phyloP scores from a whole-genome alignment of 2,329 filamentous ascomycete genomes.

The Ophiostoma piceae region DNA sequence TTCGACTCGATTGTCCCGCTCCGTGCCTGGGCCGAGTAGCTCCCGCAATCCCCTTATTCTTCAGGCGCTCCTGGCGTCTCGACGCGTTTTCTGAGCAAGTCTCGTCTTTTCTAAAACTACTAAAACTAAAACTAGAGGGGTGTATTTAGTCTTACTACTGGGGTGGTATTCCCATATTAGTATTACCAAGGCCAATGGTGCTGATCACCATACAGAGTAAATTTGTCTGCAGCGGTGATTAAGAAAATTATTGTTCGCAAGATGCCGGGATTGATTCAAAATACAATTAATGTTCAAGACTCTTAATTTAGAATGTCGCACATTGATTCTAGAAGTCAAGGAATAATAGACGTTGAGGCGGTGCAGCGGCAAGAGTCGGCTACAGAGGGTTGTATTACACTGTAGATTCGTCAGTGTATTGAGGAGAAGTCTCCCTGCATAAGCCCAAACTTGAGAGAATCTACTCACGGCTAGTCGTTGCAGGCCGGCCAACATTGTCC shows the following conservation, averaged over 20 bases:
- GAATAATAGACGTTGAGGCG: neutral
- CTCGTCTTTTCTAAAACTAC: neutral
- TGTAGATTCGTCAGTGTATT: neutral
- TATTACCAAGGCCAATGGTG: too few species aligned
- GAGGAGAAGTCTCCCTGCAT: neutral
- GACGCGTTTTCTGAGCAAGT: neutral
- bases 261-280: too few species aligned
- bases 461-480: neutral
- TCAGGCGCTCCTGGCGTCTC: constrained; percentile 3
- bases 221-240: too few species aligned
- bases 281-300: too few species aligned
- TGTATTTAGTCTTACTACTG: neutral
- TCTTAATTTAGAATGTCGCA: too few species aligned
- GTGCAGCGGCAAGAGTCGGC: constrained; percentile 2
- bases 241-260: too few species aligned
- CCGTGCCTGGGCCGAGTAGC: constrained; percentile 10
- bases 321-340: neutral
- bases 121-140: neutral
- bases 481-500: neutral
- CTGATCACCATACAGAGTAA: too few species aligned
- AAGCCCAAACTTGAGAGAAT: neutral
- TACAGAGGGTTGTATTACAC: neutral
- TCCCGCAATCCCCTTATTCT: constrained; percentile 1
- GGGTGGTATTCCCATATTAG: too few species aligned
- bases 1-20: neutral